Conservation (phyloP, 371 early-diverging fungal species). For the Apophysomyces variabilis region DNA sequence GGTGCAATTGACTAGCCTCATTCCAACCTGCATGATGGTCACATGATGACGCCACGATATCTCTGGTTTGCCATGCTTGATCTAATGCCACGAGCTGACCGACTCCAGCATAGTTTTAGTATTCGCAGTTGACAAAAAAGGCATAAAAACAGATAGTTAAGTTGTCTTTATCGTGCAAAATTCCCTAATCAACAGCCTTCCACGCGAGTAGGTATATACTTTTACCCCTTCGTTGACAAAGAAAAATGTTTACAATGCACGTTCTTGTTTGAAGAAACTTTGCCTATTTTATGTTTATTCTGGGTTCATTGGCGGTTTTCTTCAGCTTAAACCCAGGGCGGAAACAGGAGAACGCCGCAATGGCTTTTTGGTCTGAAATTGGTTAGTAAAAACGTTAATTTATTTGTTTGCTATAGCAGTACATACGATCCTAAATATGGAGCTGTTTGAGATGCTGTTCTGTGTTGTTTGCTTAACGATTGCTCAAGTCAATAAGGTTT, state of each 20-base stretch:
- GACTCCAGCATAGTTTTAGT: too few species aligned
- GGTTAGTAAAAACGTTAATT: too few species aligned
- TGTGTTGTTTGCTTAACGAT: conserved; percentile 30
- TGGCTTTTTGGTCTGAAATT: conserved; percentile 26
- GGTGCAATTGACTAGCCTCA: too few species aligned
- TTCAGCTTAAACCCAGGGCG: conserved; percentile 14
- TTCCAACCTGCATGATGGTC: too few species aligned
- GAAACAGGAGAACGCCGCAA: conserved; percentile 21
- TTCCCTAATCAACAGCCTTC: conserved; percentile 14
- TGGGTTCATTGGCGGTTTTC: conserved; percentile 23
- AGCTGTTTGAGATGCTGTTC: conserved; percentile 44
- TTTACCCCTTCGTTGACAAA: conserved; percentile 15
- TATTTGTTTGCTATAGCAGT: too few species aligned
- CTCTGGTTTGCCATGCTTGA: too few species aligned
- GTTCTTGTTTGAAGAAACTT: conserved; percentile 22
- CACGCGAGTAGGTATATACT: conserved; percentile 21
- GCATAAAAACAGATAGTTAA: too few species aligned
- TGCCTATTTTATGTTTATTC: conserved; percentile 34
- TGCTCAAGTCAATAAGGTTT: conserved; percentile 30
- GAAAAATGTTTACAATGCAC: conserved; percentile 24
- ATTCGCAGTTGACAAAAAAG: too few species aligned
- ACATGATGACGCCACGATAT: too few species aligned
- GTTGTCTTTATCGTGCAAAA: too few species aligned
- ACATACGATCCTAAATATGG: conserved; percentile 25
- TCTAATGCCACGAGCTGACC: too few species aligned